Base-by-base conservation (phyloP, 179 eudicot genomes). In the Gypsophila paniculata region DNA sequence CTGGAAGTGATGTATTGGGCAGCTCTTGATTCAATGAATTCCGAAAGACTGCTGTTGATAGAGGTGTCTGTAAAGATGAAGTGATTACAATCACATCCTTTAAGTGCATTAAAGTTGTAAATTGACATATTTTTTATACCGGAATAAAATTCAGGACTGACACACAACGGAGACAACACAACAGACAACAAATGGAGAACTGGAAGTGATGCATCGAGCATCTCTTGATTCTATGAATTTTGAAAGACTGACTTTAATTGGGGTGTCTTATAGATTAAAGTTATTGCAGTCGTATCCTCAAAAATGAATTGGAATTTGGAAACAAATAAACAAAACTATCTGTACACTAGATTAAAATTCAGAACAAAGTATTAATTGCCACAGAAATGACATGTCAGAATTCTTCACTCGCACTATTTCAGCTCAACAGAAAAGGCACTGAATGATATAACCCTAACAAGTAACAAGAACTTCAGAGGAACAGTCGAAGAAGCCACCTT, bases 1-100 rank as follows among this genome's bases (percentile, higher is more conserved):
- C 44, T 62, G 11, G 98, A 93, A 53, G 85, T 78, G 77, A 91
- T 86, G 67, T 92, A 78, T 58, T 75, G 85, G 74, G 89, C 95
- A 65, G 85, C 79, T 73, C 79, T 85, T 75, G 86, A 85, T 64
- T 95, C 97, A 67, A 89, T 83, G 66, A 86, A 77, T 65, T 91
- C 83, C 54, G 93, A 84, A 65, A 93, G 48, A 26, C 74, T 68
- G 68, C 42, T 21, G 39, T 69, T 71, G 59, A 77, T 73, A 74
- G 80, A 66, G 62, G 57, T 51, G 53, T 55, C 63, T 44, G 80
- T 85, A 39, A 62, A 77, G 61, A 74, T 69, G 6, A 70, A 23
- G 61, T 42, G 17, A 64, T 74, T 15, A 70, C 18, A 61, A 69
- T n/a, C 55, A 21, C 46, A 26, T 26, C 18, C 36, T 61, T 22